These are phyloP conservation scores for Capsicum chinense DNA, from an alignment of 257 asterid genomes.

Conservation along the genomic window DNA sequence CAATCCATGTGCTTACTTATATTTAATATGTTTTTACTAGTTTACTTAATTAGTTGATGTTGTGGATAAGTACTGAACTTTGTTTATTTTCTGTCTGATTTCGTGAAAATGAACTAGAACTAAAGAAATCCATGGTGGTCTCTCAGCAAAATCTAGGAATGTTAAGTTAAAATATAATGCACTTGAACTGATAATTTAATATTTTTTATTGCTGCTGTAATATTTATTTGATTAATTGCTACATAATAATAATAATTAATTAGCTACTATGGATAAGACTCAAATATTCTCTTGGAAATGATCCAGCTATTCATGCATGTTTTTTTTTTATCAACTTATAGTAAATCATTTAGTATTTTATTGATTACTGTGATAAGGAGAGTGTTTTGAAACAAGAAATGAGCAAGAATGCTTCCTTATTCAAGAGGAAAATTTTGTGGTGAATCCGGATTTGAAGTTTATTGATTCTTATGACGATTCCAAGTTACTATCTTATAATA, in stretches of 20 bases:
- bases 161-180: background rate
- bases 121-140: background rate
- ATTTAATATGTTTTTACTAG: background rate
- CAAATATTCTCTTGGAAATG: conserved; percentile 14
- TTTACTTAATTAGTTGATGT: background rate
- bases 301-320: background rate
- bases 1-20: background rate
- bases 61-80: background rate
- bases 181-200: background rate
- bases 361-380: background rate
- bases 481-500: no score
- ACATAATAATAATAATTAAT: background rate
- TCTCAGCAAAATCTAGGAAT: background rate
- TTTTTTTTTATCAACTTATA: background rate
- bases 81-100: background rate
- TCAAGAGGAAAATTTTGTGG: background rate
- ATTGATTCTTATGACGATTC: background rate
- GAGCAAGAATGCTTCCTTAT: background rate
- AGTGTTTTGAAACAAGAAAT: background rate
- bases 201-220: background rate
- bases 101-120: background rate
- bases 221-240: background rate
- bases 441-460: background rate
- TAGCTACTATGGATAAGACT: background rate
- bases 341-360: background rate